Evolutionary conservation across 2,329 filamentous ascomycete genomes (phyloP).

Genomic region (Sarocladiaceae sp.): DNA sequence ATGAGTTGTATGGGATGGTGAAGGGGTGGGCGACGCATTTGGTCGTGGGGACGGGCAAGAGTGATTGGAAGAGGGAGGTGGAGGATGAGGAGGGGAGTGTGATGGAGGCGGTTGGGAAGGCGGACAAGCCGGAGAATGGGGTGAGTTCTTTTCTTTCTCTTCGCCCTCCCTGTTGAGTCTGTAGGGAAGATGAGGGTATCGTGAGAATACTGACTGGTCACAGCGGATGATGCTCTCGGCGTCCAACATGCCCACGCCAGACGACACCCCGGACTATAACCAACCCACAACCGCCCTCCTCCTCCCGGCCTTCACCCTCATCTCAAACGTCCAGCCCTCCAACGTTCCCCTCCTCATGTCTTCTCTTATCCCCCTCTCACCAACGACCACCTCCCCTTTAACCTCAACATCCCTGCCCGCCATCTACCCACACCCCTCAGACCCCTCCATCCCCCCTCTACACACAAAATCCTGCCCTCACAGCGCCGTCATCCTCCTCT

Average conservation of each 20-base stretch:
- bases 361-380: constrained; percentile 61
- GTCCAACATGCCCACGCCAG: constrained; percentile 80
- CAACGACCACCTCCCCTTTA: constrained; percentile 63
- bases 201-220: constrained; percentile 10
- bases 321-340: constrained; percentile 76
- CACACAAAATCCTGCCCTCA: constrained; percentile 61
- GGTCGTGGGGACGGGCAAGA: constrained; percentile 89
- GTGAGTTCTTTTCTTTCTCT: constrained; percentile 39
- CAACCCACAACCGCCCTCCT: constrained; percentile 74
- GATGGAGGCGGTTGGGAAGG: constrained; percentile 65
- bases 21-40: constrained; percentile 86
- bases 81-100: constrained; percentile 80
- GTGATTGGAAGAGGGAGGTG: constrained; percentile 88
- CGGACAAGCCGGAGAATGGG: constrained; percentile 57
- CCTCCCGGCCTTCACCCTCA: constrained; percentile 74
- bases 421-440: constrained; percentile 22
- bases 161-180: neutral
- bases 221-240: constrained; percentile 86
- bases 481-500: constrained; percentile 81
- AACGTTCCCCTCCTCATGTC: constrained; percentile 66
- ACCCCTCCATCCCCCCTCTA: constrained; percentile 23
- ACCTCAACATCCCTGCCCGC: constrained; percentile 31
- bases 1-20: constrained; percentile 77
- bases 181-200: neutral
- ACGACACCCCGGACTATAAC: constrained; percentile 54